Conservation (phyloP, 176 grass and related monocot species). For the Bolboschoenus planiculmis region DNA sequence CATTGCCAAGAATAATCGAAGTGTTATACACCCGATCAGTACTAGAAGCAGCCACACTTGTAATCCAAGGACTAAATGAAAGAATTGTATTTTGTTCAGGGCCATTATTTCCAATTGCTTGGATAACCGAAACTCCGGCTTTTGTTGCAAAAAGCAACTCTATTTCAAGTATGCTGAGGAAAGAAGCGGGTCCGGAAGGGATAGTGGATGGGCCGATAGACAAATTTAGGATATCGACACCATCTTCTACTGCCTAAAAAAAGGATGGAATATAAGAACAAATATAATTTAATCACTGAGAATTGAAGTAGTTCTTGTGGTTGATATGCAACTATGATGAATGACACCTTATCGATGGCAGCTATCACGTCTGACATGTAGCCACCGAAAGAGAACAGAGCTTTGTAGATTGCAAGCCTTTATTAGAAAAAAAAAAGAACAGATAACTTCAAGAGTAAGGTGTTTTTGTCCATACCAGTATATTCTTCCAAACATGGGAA, state of each 20-base stretch:
- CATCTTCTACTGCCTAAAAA: conserved; percentile 89
- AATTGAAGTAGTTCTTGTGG: conserved; percentile 7
- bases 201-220: conserved; percentile 57
- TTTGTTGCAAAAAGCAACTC: conserved; percentile 82
- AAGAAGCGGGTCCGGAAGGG: conserved; percentile 57
- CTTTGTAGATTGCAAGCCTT: conserved; percentile 92
- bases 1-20: conserved; percentile 51
- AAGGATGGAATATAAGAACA: background rate
- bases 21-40: conserved; percentile 72
- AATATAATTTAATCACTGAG: background rate
- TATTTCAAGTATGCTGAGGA: conserved; percentile 80
- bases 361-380: conserved; percentile 94
- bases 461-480: background rate
- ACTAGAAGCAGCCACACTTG: conserved; percentile 65
- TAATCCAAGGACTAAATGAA: conserved; percentile 97
- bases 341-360: conserved; percentile 65
- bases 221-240: conserved; percentile 71
- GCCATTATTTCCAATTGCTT: conserved; percentile 73
- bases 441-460: background rate
- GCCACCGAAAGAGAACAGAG: conserved; percentile 78
- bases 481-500: background rate
- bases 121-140: conserved; percentile 80
- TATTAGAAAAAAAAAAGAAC: conserved; percentile 18
- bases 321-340: conserved; percentile 13
- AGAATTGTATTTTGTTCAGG: conserved; percentile 56